Percentiles rank a stretch among this genome's conserved stretches.
phyloP scores from a whole-genome alignment of 306 rosid species.

The Purshia tridentata region DNA sequence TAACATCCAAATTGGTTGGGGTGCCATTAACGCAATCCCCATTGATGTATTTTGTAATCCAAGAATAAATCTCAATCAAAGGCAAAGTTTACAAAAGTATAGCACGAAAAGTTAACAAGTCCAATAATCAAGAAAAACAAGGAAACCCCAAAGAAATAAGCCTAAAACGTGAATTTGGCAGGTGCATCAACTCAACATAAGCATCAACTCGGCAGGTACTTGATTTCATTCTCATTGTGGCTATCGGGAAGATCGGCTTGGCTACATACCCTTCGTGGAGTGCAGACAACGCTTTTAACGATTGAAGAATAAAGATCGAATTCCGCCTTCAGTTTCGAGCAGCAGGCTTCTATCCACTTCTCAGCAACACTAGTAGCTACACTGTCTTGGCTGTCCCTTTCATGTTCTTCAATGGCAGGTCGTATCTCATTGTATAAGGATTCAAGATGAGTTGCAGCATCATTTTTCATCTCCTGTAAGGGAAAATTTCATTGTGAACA shows the following conservation, averaged over 20 bases:
- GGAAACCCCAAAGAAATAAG: neutral
- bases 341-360: conserved; percentile 91
- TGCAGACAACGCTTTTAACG: conserved; percentile 54
- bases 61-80: too few species aligned
- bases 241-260: conserved; percentile 45
- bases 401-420: conserved; percentile 97
- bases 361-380: conserved; percentile 90
- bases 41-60: too few species aligned
- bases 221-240: conserved; percentile 44
- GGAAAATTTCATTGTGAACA: conserved; percentile 8
- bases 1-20: too few species aligned
- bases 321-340: conserved; percentile 77
- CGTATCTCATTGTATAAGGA: conserved; percentile 80
- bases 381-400: conserved; percentile 87
- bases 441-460: conserved; percentile 58
- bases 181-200: neutral
- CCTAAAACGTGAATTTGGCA: neutral
- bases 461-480: conserved; percentile 62
- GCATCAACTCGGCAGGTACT: conserved; percentile 47
- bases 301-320: conserved; percentile 77
- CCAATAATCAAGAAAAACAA: too few species aligned
- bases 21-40: too few species aligned
- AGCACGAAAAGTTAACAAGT: too few species aligned
- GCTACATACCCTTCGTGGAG: conserved; percentile 33
- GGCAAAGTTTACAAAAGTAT: too few species aligned